These are phyloP conservation scores for Apiospora koreana DNA, from an alignment of 2,329 filamentous ascomycete genomes.

Conservation along the genomic window DNA sequence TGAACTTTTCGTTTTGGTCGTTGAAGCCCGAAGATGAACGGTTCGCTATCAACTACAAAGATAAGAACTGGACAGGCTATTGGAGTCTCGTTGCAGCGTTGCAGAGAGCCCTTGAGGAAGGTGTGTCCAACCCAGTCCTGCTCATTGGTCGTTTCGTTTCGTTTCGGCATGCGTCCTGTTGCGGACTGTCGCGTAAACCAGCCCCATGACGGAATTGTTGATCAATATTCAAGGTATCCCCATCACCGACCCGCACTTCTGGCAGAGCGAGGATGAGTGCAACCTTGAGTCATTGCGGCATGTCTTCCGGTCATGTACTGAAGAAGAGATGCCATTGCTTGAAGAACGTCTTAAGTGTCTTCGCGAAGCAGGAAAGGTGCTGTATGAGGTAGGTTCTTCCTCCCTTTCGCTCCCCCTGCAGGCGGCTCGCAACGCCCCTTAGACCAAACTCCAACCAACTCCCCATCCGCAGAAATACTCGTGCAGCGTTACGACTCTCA, in stretches of 20 bases:
- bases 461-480: slow-evolving; percentile 64
- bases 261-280: slow-evolving; percentile 76
- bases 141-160: not conserved
- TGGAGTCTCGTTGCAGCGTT: slow-evolving; percentile 89
- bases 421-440: slow-evolving; percentile 13
- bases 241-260: slow-evolving; percentile 86
- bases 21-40: slow-evolving; percentile 67
- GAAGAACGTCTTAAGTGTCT: slow-evolving; percentile 76
- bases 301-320: slow-evolving; percentile 84
- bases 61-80: slow-evolving; percentile 87
- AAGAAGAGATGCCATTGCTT: slow-evolving; percentile 85
- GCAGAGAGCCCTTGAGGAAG: slow-evolving; percentile 86
- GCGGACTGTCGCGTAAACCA: slow-evolving; percentile 21
- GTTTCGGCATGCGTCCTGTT: not conserved
- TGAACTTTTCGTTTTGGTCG: slow-evolving; percentile 98
- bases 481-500: slow-evolving; percentile 71
- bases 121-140: slow-evolving; percentile 42
- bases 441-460: slow-evolving; percentile 16
- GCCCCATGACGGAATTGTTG: slow-evolving; percentile 1
- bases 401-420: slow-evolving; percentile 9
- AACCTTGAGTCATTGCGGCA: slow-evolving; percentile 71
- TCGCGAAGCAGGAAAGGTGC: slow-evolving; percentile 77
- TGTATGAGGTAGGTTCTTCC: slow-evolving; percentile 65
- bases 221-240: slow-evolving; percentile 64
- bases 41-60: slow-evolving; percentile 81